Evolutionary conservation across 495 filamentous ascomycete genomes (phyloP).

Genomic region (Xylaria acuta): DNA sequence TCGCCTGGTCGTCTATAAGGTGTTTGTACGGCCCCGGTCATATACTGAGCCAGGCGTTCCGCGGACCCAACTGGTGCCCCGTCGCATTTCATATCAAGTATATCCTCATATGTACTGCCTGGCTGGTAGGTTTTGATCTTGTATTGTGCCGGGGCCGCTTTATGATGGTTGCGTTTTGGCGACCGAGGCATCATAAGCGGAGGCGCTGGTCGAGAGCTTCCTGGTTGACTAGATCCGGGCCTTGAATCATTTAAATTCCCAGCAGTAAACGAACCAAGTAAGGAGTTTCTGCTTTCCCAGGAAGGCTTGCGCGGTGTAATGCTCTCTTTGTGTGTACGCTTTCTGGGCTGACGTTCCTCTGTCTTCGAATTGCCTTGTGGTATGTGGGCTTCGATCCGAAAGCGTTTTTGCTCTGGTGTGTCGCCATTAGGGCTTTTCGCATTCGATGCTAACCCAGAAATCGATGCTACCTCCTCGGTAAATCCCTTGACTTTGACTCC

Average conservation of each 20-base stretch:
- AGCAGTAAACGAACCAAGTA: neutral
- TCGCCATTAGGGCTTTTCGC: neutral
- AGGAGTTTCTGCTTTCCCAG: neutral
- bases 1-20: neutral
- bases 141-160: neutral
- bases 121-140: neutral
- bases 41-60: neutral
- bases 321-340: neutral
- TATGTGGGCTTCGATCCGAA: neutral
- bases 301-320: neutral
- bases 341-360: neutral
- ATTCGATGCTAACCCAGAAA: neutral
- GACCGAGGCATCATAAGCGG: neutral
- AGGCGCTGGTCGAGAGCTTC: neutral
- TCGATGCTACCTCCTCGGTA: neutral
- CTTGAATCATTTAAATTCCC: neutral
- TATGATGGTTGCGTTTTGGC: neutral
- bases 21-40: neutral
- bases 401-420: neutral
- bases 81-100: neutral
- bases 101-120: constrained; percentile 1
- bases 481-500: neutral
- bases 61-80: neutral
- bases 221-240: neutral
- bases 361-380: neutral